Conservation (phyloP, 1,284 basidiomycete species). For the Testicularia cyperi region DNA sequence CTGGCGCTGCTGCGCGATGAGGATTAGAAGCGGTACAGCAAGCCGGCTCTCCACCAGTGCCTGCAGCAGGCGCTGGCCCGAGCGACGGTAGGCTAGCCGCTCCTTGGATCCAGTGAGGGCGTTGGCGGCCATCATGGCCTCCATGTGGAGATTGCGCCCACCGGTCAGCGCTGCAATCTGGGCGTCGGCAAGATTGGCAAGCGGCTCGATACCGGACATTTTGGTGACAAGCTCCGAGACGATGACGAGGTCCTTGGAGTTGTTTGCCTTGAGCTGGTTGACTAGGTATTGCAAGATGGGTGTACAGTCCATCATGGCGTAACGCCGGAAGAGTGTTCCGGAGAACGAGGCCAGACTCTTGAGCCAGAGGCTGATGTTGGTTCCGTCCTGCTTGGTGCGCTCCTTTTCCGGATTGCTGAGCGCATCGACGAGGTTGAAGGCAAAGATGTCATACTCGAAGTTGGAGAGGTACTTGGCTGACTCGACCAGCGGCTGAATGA, state of each 20-base stretch:
- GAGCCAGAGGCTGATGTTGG: slow-evolving; percentile 87
- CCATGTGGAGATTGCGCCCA: slow-evolving; percentile 80
- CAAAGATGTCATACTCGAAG: slow-evolving; percentile 90
- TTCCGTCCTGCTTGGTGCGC: slow-evolving; percentile 86
- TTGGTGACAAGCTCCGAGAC: slow-evolving; percentile 88
- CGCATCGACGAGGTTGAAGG: slow-evolving; percentile 84
- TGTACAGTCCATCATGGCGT: slow-evolving; percentile 72
- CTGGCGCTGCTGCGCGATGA: slow-evolving; percentile 56
- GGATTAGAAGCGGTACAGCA: slow-evolving; percentile 50
- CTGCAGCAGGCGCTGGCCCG: slow-evolving; percentile 41
- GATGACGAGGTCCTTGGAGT: slow-evolving; percentile 85
- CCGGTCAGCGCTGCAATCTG: slow-evolving; percentile 88
- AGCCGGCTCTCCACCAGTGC: slow-evolving; percentile 41
- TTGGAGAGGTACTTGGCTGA: slow-evolving; percentile 84
- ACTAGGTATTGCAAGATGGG: slow-evolving; percentile 86
- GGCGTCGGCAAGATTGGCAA: slow-evolving; percentile 71
- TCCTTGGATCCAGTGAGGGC: slow-evolving; percentile 40
- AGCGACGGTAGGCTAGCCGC: slow-evolving; percentile 38
- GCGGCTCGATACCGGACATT: slow-evolving; percentile 83
- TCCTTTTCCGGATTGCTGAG: slow-evolving; percentile 77
- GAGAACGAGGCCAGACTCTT: slow-evolving; percentile 84
- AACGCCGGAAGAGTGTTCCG: slow-evolving; percentile 85
- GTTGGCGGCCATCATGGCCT: slow-evolving; percentile 66
- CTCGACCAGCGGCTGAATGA: slow-evolving; percentile 86
- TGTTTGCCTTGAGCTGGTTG: slow-evolving; percentile 71